Conservation (phyloP, 2,329 filamentous ascomycete genomes). For the Graphilbum sp. region DNA sequence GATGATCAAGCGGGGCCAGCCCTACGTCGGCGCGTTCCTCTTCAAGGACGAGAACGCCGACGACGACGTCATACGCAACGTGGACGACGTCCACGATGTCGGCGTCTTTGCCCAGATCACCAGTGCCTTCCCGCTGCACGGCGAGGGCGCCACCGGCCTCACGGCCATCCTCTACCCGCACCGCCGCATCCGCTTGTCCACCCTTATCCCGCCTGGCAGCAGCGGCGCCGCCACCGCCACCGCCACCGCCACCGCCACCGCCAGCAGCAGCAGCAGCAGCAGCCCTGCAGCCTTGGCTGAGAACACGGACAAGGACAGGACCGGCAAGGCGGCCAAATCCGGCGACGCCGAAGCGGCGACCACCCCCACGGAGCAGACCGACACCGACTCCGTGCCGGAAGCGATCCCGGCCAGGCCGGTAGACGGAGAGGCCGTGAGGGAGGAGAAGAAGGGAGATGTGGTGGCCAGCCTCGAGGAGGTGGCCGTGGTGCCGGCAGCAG, state of each 20-base stretch:
- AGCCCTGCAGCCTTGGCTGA: too few species aligned
- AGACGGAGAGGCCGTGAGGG: constrained; percentile 19
- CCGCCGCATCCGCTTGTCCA: constrained; percentile 79
- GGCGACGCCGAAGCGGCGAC: background rate
- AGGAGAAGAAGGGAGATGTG: constrained; percentile 73
- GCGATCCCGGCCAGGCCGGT: constrained; percentile 37
- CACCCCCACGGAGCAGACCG: background rate
- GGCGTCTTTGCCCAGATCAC: constrained; percentile 97
- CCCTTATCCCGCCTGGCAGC: constrained; percentile 54
- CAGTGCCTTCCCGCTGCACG: constrained; percentile 80
- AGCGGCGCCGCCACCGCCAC: background rate
- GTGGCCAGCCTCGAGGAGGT: constrained; percentile 90
- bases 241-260: too few species aligned
- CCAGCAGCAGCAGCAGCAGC: too few species aligned
- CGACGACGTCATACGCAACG: constrained; percentile 79
- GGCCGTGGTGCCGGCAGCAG: constrained; percentile 42
- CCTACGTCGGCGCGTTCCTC: constrained; percentile 90
- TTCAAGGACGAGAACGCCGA: constrained; percentile 94
- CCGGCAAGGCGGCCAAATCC: constrained; percentile 9
- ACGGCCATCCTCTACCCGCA: constrained; percentile 95
- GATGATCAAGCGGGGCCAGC: constrained; percentile 91
- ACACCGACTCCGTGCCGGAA: constrained; percentile 27
- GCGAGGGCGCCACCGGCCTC: constrained; percentile 66
- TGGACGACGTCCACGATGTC: constrained; percentile 85
- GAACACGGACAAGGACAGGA: constrained; percentile 32